These are phyloP conservation scores for Fusarium xylarioides DNA, from an alignment of 2,329 filamentous ascomycete species.

Conservation along the genomic window DNA sequence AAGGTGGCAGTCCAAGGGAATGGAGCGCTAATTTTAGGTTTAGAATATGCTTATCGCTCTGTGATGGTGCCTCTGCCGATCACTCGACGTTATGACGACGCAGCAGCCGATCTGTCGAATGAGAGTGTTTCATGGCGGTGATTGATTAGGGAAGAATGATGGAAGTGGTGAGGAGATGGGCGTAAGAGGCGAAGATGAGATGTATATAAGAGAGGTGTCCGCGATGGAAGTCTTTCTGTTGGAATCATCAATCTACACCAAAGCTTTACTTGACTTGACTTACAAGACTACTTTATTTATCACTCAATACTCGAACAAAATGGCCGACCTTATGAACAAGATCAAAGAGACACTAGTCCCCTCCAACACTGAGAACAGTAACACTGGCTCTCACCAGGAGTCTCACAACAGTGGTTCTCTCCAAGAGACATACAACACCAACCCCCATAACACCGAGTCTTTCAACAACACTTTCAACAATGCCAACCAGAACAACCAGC, in stretches of 20 bases:
- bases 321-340: constrained; percentile 33
- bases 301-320: background rate
- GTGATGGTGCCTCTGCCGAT: constrained; percentile 14
- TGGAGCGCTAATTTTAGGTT: constrained; percentile 17
- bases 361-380: background rate
- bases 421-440: background rate
- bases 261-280: background rate
- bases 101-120: constrained; percentile 8
- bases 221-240: background rate
- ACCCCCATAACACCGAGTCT: background rate
- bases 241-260: no score
- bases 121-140: background rate
- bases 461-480: background rate
- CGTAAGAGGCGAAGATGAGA: background rate
- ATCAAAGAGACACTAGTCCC: constrained; percentile 32
- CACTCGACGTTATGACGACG: constrained; percentile 33
- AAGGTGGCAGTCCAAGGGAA: no score
- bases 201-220: background rate
- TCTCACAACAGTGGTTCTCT: background rate
- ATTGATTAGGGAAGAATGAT: constrained; percentile 11
- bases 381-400: background rate
- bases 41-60: constrained; percentile 33
- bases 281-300: background rate
- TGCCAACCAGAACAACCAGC: constrained; percentile 16
- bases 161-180: background rate